Evolutionary conservation across 352 stramenopile genomes (phyloP).

Genomic region (Pythium brachiatum): DNA sequence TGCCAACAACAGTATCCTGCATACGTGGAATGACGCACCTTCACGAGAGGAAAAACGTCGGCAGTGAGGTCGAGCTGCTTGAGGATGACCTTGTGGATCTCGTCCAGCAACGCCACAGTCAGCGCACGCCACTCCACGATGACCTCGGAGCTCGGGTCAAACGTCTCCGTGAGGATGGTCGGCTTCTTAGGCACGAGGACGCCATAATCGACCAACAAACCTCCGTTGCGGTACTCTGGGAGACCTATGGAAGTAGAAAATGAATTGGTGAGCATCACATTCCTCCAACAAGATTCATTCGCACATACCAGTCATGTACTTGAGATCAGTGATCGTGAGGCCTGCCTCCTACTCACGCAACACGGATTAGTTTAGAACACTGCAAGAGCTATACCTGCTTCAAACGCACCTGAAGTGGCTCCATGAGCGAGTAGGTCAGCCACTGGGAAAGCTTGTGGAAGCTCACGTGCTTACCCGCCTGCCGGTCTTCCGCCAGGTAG

Average conservation of each 20-base stretch:
- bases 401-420: constrained; percentile 53
- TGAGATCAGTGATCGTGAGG: constrained; percentile 72
- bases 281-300: not conserved
- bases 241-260: constrained; percentile 32
- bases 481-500: constrained; percentile 47
- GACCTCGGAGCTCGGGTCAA: constrained; percentile 65
- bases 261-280: not conserved
- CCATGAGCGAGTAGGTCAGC: constrained; percentile 88
- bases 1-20: not conserved
- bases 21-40: no score
- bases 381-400: not conserved
- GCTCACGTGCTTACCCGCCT: constrained; percentile 64
- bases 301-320: constrained; percentile 54
- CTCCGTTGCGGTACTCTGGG: constrained; percentile 84
- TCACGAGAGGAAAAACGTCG: constrained; percentile 78
- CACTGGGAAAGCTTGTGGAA: constrained; percentile 91
- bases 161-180: constrained; percentile 51
- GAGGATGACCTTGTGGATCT: constrained; percentile 68
- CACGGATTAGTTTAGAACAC: no score
- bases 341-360: constrained; percentile 56
- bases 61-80: constrained; percentile 62
- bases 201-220: constrained; percentile 77
- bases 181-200: constrained; percentile 67
- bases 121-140: constrained; percentile 87
- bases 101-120: constrained; percentile 77